Evolutionary conservation across 2,329 filamentous ascomycete genomes (phyloP), one percentile per base, ranked within the genome.

Genomic region (Sporothrix curviconia): DNA sequence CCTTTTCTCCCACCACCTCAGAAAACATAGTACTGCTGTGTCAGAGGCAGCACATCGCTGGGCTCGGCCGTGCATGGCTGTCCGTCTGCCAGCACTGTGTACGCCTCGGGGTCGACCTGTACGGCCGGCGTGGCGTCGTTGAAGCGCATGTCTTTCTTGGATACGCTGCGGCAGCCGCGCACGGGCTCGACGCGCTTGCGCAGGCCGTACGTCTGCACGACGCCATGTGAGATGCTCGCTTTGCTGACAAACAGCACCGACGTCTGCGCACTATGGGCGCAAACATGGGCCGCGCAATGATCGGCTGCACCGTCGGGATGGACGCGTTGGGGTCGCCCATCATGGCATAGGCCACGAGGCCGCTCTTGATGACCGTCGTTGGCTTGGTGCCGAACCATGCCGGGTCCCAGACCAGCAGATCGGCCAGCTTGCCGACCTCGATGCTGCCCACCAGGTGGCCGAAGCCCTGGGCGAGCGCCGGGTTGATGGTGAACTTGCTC

Each of bases 401-500:
- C 7, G 90, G 88, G 49, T 86, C 85, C 92, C 92, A 97, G 7
- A 96, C 67, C 1, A 95, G 89, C 49, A 97, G 70, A 70, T 97
- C 92, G 0, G 92, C 92, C 49, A 96, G 72, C 74, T 96, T 96
- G 52, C 91, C 92, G 0, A 90, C 82, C 74, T 96, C 91, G 55
- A 96, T 74, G 64, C 88, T 92, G 7, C 92, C 92, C 61, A 97
- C 82, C 2, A 95, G 66, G 69, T 96, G 92, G 0, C 78, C 74
- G 85, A 97, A 95, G 2, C 92, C 92, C 71, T 97, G 92, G 0
- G 92, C 85, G 61, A 96, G 78, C 11, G 92, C 90, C 1, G 92
- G 90, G 72, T 97, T 97, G 74, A 97, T 85, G 22, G 92, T 97
- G 71, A 96, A 96, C 75, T 97, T 97, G 75, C 87, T 90, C 46